These are phyloP conservation scores for Coemansia sp. DNA, from an alignment of 192 early-diverging fungal genomes.

Conservation along the genomic window DNA sequence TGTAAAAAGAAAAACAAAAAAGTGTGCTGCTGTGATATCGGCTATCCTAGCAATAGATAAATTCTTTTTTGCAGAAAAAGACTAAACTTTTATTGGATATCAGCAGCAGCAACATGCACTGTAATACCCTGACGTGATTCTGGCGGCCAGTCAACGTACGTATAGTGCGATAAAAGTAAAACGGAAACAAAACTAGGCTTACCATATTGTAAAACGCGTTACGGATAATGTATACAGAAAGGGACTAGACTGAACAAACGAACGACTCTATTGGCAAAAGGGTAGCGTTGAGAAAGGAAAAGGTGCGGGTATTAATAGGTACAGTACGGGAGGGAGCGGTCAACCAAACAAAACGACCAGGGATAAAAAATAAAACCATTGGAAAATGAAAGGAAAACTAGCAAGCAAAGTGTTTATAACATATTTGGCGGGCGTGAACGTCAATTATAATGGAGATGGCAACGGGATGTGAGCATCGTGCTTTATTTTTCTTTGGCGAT, in stretches of 20 bases:
- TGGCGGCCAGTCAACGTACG: not conserved
- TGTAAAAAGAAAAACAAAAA: not conserved
- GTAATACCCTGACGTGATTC: not conserved
- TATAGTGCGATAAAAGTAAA: not conserved
- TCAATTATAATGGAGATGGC: slow-evolving; percentile 15
- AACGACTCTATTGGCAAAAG: not conserved
- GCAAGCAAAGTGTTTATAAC: not conserved
- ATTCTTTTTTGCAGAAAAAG: no score
- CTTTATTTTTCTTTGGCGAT: slow-evolving; percentile 18
- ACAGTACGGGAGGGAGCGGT: not conserved
- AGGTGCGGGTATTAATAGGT: not conserved
- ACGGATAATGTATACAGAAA: slow-evolving; percentile 1
- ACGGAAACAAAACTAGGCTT: not conserved
- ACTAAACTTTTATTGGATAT: not conserved
- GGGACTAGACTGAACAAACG: not conserved
- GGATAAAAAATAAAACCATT: slow-evolving; percentile 19
- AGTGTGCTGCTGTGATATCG: not conserved
- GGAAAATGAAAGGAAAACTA: slow-evolving; percentile 14
- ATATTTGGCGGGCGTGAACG: slow-evolving; percentile 3
- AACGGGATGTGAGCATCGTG: slow-evolving; percentile 5
- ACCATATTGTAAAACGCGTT: not conserved
- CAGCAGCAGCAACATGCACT: not conserved
- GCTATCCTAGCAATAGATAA: not conserved
- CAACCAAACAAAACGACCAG: not conserved
- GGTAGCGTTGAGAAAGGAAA: not conserved